Evolutionary conservation across 768 basidiomycete genomes (phyloP).

Genomic region (Tulasnella sp.): DNA sequence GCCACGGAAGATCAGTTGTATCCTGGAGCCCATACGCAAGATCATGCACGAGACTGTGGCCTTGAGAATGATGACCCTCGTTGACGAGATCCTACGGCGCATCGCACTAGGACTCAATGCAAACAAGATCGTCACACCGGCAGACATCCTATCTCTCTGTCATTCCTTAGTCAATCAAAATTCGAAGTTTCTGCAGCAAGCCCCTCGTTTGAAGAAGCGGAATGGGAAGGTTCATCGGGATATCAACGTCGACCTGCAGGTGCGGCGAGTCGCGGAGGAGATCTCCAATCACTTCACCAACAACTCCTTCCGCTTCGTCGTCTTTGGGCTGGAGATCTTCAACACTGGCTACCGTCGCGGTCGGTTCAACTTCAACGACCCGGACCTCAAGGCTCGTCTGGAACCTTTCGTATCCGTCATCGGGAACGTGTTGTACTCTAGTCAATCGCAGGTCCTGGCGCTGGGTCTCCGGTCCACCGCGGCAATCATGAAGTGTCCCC

Average conservation of each 20-base stretch:
- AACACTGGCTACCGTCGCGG: slow-evolving; percentile 76
- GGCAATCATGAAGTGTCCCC: slow-evolving; percentile 70
- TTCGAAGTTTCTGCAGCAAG: slow-evolving; percentile 68
- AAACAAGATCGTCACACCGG: slow-evolving; percentile 57
- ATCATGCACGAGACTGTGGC: slow-evolving; percentile 82
- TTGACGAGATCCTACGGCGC: slow-evolving; percentile 80
- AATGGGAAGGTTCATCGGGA: slow-evolving; percentile 37
- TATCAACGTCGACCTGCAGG: slow-evolving; percentile 68
- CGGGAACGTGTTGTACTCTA: slow-evolving; percentile 87
- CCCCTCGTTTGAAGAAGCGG: slow-evolving; percentile 28
- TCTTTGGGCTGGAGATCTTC: slow-evolving; percentile 86
- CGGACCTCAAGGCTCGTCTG: slow-evolving; percentile 62
- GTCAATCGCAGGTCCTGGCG: slow-evolving; percentile 57
- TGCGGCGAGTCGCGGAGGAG: slow-evolving; percentile 40
- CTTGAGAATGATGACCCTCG: slow-evolving; percentile 63
- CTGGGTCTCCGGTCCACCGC: slow-evolving; percentile 71
- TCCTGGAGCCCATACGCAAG: slow-evolving; percentile 67
- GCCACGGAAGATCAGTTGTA: slow-evolving; percentile 58
- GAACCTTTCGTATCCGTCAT: slow-evolving; percentile 79
- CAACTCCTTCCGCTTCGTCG: slow-evolving; percentile 72
- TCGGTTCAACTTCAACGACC: slow-evolving; percentile 74
- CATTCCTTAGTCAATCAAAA: slow-evolving; percentile 88
- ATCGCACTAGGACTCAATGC: slow-evolving; percentile 75
- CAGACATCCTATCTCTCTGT: slow-evolving; percentile 68
- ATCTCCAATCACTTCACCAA: slow-evolving; percentile 55